Percentiles rank a stretch among this genome's conserved stretches.
Conservation (phyloP, 163 green algal genomes). For the Trebouxia gelatinosa region DNA sequence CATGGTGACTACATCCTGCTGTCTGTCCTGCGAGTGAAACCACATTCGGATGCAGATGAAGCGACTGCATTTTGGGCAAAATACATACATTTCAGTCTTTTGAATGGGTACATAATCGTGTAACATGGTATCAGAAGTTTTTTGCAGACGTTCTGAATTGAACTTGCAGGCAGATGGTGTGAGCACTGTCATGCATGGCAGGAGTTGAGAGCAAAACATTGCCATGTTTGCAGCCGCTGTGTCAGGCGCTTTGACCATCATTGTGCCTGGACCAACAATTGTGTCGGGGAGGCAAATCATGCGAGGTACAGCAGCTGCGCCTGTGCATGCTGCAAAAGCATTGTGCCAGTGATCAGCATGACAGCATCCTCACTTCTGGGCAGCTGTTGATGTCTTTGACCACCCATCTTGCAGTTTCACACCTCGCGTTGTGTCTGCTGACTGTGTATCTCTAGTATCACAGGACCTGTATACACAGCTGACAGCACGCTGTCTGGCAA, state of each 20-base stretch:
- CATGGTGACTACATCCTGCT: not conserved
- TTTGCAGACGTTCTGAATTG: not conserved
- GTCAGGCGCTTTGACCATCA: constrained; percentile 67
- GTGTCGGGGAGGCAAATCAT: constrained; percentile 57
- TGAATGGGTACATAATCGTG: not conserved
- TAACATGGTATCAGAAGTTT: not conserved
- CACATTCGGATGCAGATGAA: not conserved
- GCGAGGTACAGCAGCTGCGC: constrained; percentile 17
- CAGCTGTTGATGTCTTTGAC: not conserved
- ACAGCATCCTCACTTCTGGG: too few relatives aligned
- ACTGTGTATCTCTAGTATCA: not conserved
- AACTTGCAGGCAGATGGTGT: constrained; percentile 31
- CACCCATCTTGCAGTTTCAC: not conserved
- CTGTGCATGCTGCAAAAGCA: constrained; percentile 2
- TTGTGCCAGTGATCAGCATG: too few relatives aligned
- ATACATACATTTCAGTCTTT: not conserved
- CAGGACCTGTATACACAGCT: not conserved
- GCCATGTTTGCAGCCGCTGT: constrained; percentile 56
- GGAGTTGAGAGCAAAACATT: constrained; percentile 62
- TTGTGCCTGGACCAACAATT: constrained; percentile 65
- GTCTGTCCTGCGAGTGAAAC: not conserved
- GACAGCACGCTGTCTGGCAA: not conserved
- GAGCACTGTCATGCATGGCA: constrained; percentile 37
- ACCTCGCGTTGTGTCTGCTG: not conserved
- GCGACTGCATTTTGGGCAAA: not conserved